Evolutionary conservation across 2,329 filamentous ascomycete genomes (phyloP), one percentile per base, ranked within the genome.

Genomic region (Coniochaeta hoffmannii): DNA sequence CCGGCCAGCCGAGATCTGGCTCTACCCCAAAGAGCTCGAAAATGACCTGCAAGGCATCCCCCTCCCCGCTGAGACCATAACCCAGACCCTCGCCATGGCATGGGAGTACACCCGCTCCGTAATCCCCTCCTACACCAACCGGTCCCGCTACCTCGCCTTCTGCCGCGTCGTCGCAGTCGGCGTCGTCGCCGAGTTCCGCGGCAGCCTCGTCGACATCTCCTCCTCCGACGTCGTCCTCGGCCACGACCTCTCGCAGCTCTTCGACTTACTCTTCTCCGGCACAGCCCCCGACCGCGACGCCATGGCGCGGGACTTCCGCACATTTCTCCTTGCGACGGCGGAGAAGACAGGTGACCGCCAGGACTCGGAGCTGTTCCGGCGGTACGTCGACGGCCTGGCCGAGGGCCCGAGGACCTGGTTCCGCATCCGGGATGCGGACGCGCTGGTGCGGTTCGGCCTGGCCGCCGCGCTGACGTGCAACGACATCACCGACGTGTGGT

Each of bases 401-500:
- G 36, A 53, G 8, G 62, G 60, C 0, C 68, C 68, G 0, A 36
- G 57, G 46, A 53, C 55, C 15, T 67, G 66, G 65, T 70, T 70
- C 59, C 67, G 68, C 8, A 55, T 69, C 36, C 66, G 68, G 10
- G 68, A 71, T 56, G 62, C 60, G 32, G 68, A 71, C 57, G 67
- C 66, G 14, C 57, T 70, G 1, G 58, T 59, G 12, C 63, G 69
- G 17, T 69, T 68, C 58, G 65, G 66, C 9, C 63, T 70, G 28
- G 65, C 61, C 4, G 60, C 62, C 5, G 66, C 68, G 0, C 57
- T 71, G 19, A 64, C 60, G 0, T 69, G 67, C 59, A 70, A 69
- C 44, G 65, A 69, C 38, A 14, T 66, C 28, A 60, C 62, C 49
- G 55, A 63, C 52, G 53, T 64, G 10, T 64, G 62, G 56, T 65